A percentile compares a stretch with the other conserved stretches of the same genome.
Evolutionary conservation across 768 basidiomycete genomes (phyloP).

Genomic region (Pisolithus microcarpus): DNA sequence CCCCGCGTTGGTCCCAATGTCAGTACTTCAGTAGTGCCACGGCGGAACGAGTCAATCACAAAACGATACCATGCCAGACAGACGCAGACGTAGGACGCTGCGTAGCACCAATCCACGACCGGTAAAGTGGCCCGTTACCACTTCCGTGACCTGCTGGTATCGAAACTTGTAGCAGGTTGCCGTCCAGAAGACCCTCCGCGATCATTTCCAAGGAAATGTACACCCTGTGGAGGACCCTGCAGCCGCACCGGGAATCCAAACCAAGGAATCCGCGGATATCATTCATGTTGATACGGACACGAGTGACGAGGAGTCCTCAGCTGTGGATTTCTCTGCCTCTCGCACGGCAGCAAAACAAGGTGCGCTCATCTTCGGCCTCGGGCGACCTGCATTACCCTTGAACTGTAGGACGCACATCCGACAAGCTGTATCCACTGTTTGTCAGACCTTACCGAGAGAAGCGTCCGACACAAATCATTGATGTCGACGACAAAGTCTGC

Average conservation of each 20-base stretch:
- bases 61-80: conserved; percentile 17
- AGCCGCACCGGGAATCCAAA: background rate
- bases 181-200: conserved; percentile 23
- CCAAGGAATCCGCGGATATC: background rate
- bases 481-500: conserved; percentile 14
- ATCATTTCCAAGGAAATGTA: conserved; percentile 16
- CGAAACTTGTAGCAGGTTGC: conserved; percentile 4
- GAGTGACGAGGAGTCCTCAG: background rate
- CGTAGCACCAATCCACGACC: conserved; percentile 7
- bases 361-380: conserved; percentile 6
- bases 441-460: conserved; percentile 7
- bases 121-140: conserved; percentile 8
- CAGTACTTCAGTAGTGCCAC: background rate
- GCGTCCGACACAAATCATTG: conserved; percentile 1
- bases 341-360: conserved; percentile 9
- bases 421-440: conserved; percentile 21
- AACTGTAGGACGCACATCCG: conserved; percentile 10
- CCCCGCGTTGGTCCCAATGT: background rate
- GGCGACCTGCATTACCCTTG: background rate
- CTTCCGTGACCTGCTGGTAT: conserved; percentile 8
- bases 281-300: background rate
- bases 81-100: conserved; percentile 15
- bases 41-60: conserved; percentile 1
- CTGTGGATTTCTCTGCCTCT: background rate
- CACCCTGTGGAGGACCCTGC: background rate